phyloP scores from a whole-genome alignment of 176 grass and related monocot species.

The Carex scoparia region DNA sequence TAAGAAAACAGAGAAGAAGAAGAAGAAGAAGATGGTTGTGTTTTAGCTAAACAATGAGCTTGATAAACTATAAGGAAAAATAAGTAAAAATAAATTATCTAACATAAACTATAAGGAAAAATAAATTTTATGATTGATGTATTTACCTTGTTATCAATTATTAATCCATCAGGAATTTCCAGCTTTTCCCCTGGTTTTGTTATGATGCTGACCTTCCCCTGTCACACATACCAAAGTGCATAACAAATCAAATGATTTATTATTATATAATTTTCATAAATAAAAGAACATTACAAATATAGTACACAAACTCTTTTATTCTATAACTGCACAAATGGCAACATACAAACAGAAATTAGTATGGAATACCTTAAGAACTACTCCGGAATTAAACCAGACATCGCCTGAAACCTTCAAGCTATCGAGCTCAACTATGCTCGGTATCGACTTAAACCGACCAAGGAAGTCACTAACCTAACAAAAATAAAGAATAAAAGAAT shows the following conservation, averaged over 20 bases:
- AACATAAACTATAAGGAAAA: neutral
- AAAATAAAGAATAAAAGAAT: conserved; percentile 9
- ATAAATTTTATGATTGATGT: neutral
- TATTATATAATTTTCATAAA: neutral
- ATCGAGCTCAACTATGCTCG: conserved; percentile 88
- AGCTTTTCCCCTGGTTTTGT: conserved; percentile 64
- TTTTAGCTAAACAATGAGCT: neutral
- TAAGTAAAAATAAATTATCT: too few relatives aligned
- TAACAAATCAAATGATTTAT: neutral
- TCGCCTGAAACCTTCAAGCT: conserved; percentile 93
- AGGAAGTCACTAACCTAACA: conserved; percentile 70
- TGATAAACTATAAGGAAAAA: too few relatives aligned
- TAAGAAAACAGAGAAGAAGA: neutral
- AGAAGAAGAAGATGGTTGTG: neutral
- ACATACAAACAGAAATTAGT: neutral
- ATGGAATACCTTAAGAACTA: conserved; percentile 69
- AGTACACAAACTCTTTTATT: neutral
- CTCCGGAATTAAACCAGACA: conserved; percentile 64
- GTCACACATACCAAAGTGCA: neutral
- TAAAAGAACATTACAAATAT: neutral
- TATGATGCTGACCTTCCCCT: conserved; percentile 65
- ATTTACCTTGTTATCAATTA: conserved; percentile 71
- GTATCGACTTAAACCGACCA: conserved; percentile 77
- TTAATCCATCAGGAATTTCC: conserved; percentile 63
- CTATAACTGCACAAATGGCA: conserved; percentile 3